Evolutionary conservation across 2,329 filamentous ascomycete species (phyloP).

Genomic region (Alternaria arbusti): DNA sequence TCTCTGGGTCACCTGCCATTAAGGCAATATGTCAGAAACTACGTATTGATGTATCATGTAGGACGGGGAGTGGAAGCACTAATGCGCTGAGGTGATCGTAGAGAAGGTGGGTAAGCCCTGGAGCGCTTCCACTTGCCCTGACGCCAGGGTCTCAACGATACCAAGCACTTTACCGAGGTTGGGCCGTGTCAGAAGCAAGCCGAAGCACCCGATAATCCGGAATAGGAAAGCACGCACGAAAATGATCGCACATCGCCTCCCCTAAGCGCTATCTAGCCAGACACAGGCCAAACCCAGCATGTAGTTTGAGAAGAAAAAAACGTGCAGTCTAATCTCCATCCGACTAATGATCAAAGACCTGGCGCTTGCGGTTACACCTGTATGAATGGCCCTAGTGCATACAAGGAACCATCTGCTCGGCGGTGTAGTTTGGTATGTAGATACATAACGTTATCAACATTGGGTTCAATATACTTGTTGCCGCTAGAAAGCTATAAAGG

Average conservation of each 20-base stretch:
- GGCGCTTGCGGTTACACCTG: background rate
- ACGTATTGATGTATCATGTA: background rate
- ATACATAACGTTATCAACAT: background rate
- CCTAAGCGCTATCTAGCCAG: background rate
- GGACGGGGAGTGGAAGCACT: background rate
- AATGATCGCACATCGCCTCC: background rate
- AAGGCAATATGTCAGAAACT: background rate
- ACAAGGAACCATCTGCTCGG: background rate
- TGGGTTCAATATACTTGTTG: background rate
- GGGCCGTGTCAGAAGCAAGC: background rate
- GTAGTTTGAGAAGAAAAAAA: background rate
- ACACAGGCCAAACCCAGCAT: background rate
- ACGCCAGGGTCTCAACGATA: background rate
- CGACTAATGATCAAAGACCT: background rate
- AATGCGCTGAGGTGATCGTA: background rate
- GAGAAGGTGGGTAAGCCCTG: background rate
- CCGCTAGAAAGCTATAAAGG: background rate
- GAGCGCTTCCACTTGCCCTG: background rate
- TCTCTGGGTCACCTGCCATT: background rate
- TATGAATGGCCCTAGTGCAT: background rate
- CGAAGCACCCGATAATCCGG: background rate
- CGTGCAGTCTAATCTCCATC: background rate
- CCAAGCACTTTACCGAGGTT: background rate
- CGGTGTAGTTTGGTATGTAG: background rate
- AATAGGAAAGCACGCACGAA: background rate